phyloP scores from a whole-genome alignment of 2,329 filamentous ascomycete species.

The Mollisiaceae sp. region DNA sequence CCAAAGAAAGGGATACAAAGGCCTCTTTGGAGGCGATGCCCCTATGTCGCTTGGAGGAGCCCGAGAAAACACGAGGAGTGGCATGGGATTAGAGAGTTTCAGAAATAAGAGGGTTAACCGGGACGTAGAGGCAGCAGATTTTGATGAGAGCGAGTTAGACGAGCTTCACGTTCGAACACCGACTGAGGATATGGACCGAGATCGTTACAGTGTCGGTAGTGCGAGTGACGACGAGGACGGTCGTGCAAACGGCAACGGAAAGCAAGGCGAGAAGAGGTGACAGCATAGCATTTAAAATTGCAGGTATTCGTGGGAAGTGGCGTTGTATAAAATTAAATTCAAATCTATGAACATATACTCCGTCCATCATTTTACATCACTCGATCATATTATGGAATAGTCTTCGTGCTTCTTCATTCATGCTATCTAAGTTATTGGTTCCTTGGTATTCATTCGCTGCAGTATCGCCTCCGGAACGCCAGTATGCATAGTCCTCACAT shows the following conservation, averaged over 20 bases:
- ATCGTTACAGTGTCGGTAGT: constrained; percentile 62
- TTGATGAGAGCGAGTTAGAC: constrained; percentile 69
- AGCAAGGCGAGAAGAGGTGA: constrained; percentile 27
- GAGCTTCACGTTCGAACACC: constrained; percentile 54
- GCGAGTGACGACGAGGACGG: constrained; percentile 58
- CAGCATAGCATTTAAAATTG: constrained; percentile 14
- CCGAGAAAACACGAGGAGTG: constrained; percentile 35
- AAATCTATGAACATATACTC: neutral
- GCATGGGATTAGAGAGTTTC: constrained; percentile 52
- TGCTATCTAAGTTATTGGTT: constrained; percentile 27
- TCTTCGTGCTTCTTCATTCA: constrained; percentile 10
- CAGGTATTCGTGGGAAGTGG: constrained; percentile 9
- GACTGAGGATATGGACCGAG: constrained; percentile 46
- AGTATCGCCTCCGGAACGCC: constrained; percentile 32
- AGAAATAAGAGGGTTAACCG: constrained; percentile 52
- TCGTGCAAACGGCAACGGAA: constrained; percentile 32
- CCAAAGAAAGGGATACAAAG: constrained; percentile 59
- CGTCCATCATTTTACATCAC: neutral
- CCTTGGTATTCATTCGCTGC: constrained; percentile 33
- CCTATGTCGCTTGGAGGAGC: constrained; percentile 40
- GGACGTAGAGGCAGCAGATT: constrained; percentile 67
- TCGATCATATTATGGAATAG: neutral
- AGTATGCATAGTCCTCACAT: constrained; percentile 23
- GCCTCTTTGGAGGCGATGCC: constrained; percentile 40
- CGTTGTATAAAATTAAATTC: neutral